These are phyloP conservation scores for Yamadazyma ubonensis DNA, from an alignment of 805 yeast species.

Conservation along the genomic window DNA sequence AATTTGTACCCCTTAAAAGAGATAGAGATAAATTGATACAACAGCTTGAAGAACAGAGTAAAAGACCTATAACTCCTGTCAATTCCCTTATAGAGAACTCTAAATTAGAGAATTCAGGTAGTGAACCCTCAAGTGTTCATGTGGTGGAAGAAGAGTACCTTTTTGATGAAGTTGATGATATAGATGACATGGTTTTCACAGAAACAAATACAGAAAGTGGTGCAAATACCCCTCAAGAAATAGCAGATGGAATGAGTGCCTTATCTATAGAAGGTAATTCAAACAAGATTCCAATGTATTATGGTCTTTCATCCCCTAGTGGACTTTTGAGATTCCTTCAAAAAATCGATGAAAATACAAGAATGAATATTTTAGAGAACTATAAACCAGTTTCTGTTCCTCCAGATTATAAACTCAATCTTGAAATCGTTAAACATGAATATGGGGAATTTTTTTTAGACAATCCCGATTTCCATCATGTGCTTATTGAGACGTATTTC, in stretches of 20 bases:
- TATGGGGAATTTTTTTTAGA: slow-evolving; percentile 10
- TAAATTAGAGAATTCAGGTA: too few relatives aligned
- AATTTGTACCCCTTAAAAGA: not conserved
- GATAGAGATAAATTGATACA: slow-evolving; percentile 2
- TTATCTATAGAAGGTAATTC: slow-evolving; percentile 9
- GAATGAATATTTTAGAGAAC: slow-evolving; percentile 2
- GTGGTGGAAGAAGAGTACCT: slow-evolving; percentile 8
- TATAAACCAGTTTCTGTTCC: slow-evolving; percentile 2
- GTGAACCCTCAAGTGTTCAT: not conserved
- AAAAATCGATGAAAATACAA: slow-evolving; percentile 6
- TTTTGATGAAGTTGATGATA: slow-evolving; percentile 7
- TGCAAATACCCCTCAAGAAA: not conserved
- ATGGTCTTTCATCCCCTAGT: slow-evolving; percentile 13
- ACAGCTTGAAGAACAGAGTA: not conserved
- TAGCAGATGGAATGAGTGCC: slow-evolving; percentile 16
- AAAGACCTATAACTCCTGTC: too few relatives aligned
- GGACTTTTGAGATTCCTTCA: slow-evolving; percentile 12
- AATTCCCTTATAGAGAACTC: too few relatives aligned
- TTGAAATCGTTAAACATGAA: slow-evolving; percentile 5
- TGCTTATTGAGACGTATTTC: slow-evolving; percentile 46
- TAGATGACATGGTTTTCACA: slow-evolving; percentile 9
- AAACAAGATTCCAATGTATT: slow-evolving; percentile 7
- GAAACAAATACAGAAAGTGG: slow-evolving; percentile 4
- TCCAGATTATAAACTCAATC: not conserved
- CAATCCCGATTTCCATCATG: slow-evolving; percentile 5